Evolutionary conservation across 306 rosid genomes (phyloP).

Genomic region (Myrica gale): DNA sequence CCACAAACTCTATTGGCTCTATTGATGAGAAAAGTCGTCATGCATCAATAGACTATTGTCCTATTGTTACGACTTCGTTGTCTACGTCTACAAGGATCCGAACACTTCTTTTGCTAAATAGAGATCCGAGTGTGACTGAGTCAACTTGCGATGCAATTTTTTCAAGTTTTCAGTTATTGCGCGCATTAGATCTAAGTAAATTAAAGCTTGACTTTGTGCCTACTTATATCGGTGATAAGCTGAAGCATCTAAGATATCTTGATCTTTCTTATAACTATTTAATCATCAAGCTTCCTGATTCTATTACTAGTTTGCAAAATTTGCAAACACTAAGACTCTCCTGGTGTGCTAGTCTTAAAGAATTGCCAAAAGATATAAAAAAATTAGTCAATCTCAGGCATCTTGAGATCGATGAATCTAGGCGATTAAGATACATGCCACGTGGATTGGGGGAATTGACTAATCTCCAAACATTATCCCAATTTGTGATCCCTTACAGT

Average conservation of each 20-base stretch:
- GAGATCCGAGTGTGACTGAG: too few species aligned
- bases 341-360: too few species aligned
- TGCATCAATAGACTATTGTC: not conserved
- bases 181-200: too few species aligned
- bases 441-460: not conserved
- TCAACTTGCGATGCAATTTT: not conserved
- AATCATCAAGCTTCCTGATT: not conserved
- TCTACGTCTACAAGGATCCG: not conserved
- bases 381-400: constrained; percentile 1
- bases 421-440: not conserved
- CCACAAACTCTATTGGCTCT: not conserved
- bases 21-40: not conserved
- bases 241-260: not conserved
- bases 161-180: not conserved
- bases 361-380: constrained; percentile 7
- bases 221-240: too few species aligned
- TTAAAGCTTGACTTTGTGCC: too few species aligned
- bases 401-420: not conserved
- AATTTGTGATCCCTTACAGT: not conserved
- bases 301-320: not conserved
- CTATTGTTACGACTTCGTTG: not conserved
- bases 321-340: not conserved
- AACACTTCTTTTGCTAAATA: not conserved
- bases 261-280: not conserved
- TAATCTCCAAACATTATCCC: constrained; percentile 1